Evolutionary conservation across 768 basidiomycete genomes (phyloP).

Genomic region (Thelephora ganbajun): DNA sequence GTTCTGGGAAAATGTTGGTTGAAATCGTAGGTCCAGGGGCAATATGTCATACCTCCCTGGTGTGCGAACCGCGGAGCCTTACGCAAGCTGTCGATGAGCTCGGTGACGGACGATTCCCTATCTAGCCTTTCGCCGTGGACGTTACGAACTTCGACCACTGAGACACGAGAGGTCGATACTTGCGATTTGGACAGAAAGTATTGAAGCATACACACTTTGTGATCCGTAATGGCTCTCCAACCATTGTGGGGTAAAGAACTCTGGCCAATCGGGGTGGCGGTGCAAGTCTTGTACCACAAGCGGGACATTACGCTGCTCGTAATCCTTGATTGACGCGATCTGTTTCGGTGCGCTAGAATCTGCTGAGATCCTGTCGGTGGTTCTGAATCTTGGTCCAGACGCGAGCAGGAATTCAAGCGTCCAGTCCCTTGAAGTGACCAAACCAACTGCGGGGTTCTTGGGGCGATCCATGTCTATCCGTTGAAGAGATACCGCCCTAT

Average conservation of each 20-base stretch:
- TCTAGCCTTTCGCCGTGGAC: conserved; percentile 41
- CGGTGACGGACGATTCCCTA: conserved; percentile 29
- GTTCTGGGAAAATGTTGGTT: conserved; percentile 25
- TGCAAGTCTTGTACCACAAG: conserved; percentile 54
- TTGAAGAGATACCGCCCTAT: not conserved
- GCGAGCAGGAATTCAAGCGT: conserved; percentile 26
- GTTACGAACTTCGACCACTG: conserved; percentile 52
- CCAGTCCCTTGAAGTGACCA: conserved; percentile 34
- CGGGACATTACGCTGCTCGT: conserved; percentile 41
- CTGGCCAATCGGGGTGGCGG: conserved; percentile 38
- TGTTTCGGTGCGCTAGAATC: conserved; percentile 10
- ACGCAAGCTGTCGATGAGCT: conserved; percentile 34
- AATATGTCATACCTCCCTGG: conserved; percentile 6
- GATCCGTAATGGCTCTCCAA: conserved; percentile 21
- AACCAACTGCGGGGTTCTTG: too few species aligned
- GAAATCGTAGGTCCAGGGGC: not conserved
- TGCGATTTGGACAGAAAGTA: not conserved
- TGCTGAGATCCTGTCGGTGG: conserved; percentile 25
- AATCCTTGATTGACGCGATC: conserved; percentile 24
- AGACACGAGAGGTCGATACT: not conserved
- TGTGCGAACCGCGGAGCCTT: not conserved
- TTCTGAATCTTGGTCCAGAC: conserved; percentile 26
- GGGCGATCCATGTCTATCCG: too few species aligned
- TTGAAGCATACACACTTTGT: conserved; percentile 13
- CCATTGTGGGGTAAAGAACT: conserved; percentile 42